These are phyloP conservation scores for Fraxinus americana DNA, from an alignment of 257 asterid species.

Conservation along the genomic window DNA sequence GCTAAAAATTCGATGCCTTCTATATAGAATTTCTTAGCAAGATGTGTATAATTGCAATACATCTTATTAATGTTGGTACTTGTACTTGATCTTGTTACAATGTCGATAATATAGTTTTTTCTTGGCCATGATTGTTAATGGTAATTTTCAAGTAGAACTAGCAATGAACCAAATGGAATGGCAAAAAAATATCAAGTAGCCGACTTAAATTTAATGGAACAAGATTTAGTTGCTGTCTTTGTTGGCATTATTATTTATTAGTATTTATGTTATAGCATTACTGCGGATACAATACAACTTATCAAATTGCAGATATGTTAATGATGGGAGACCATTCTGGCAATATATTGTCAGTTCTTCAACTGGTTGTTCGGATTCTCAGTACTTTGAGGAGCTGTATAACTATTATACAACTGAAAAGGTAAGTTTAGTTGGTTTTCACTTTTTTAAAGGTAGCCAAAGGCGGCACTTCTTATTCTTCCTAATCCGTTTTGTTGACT, in stretches of 20 bases:
- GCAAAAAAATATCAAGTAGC: no score
- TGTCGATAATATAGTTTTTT: neutral
- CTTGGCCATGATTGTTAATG: neutral
- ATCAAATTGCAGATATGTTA: slow-evolving; percentile 63
- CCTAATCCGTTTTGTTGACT: neutral
- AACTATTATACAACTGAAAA: slow-evolving; percentile 81
- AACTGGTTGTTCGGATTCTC: slow-evolving; percentile 89
- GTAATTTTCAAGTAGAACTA: no score
- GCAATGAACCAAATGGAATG: no score
- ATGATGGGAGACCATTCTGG: slow-evolving; percentile 99
- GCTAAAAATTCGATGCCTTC: neutral
- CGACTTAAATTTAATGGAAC: neutral
- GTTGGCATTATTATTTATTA: neutral
- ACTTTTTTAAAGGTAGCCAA: neutral
- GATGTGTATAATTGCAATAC: neutral
- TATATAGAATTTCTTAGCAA: neutral
- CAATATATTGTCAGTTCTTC: slow-evolving; percentile 91
- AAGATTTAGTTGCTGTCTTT: neutral
- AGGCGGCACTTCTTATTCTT: neutral
- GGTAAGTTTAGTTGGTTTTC: slow-evolving; percentile 40
- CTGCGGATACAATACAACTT: neutral
- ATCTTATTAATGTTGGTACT: neutral
- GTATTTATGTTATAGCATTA: slow-evolving; percentile 3
- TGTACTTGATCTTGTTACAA: slow-evolving; percentile 10
- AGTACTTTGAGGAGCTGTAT: slow-evolving; percentile 94